Conservation (phyloP, 1,284 basidiomycete genomes). For the Leccinum proliferum region DNA sequence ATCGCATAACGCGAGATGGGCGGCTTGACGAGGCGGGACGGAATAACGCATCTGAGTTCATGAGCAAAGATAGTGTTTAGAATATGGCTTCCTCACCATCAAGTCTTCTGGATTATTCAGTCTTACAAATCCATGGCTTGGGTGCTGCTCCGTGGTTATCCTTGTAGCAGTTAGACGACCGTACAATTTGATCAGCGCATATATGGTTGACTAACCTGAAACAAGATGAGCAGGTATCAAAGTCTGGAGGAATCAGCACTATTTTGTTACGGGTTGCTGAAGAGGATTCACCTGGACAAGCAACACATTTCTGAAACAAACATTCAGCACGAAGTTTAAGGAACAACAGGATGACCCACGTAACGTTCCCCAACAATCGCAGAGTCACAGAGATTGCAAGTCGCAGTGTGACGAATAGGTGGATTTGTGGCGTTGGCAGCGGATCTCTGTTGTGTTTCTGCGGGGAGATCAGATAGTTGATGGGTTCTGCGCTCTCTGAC, state of each 20-base stretch:
- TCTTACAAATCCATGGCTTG: slow-evolving; percentile 71
- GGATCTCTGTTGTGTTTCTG: slow-evolving; percentile 3
- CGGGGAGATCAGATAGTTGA: slow-evolving; percentile 3
- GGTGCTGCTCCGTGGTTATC: slow-evolving; percentile 70
- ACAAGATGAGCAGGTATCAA: slow-evolving; percentile 70
- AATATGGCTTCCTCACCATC: slow-evolving; percentile 34
- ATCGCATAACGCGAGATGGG: slow-evolving; percentile 51
- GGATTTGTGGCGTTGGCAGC: slow-evolving; percentile 4
- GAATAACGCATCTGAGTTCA: slow-evolving; percentile 24
- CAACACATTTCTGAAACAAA: slow-evolving; percentile 55
- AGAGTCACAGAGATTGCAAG: slow-evolving; percentile 73
- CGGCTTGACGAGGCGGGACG: slow-evolving; percentile 10
- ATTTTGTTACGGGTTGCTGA: background rate
- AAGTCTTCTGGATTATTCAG: slow-evolving; percentile 53
- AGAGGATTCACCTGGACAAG: slow-evolving; percentile 45
- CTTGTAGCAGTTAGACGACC: slow-evolving; percentile 25
- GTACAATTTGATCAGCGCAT: background rate
- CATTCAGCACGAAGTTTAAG: slow-evolving; percentile 3
- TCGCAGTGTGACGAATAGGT: slow-evolving; percentile 49
- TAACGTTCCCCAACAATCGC: slow-evolving; percentile 62
- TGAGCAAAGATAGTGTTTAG: background rate
- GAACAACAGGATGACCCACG: slow-evolving; percentile 38
- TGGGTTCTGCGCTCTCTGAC: background rate
- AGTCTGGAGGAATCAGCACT: slow-evolving; percentile 38
- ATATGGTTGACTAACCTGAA: slow-evolving; percentile 41